Evolutionary conservation across 164 flowering plant species (phyloP).

Genomic region (Macadamia integrifolia): DNA sequence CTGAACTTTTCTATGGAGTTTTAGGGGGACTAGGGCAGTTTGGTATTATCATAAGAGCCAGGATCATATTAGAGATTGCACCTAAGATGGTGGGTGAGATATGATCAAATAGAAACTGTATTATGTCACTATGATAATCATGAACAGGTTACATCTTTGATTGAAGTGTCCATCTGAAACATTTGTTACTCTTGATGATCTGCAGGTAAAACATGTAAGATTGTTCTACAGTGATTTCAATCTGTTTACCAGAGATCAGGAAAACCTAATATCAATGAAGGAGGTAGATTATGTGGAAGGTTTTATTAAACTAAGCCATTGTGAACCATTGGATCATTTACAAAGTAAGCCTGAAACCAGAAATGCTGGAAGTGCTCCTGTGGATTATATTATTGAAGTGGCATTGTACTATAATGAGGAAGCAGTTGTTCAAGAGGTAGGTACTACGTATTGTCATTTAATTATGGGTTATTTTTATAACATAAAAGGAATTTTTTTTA

Average conservation of each 20-base stretch:
- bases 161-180: background rate
- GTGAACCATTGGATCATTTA: background rate
- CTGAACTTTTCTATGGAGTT: slow-evolving; percentile 13
- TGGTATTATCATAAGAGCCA: slow-evolving; percentile 17
- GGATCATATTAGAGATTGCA: slow-evolving; percentile 9
- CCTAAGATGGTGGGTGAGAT: slow-evolving; percentile 5
- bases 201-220: slow-evolving; percentile 14
- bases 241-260: slow-evolving; percentile 11
- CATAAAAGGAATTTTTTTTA: no score
- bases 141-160: background rate
- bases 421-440: background rate
- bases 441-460: background rate
- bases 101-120: background rate
- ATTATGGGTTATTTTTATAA: no score
- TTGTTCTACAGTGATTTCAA: slow-evolving; percentile 9
- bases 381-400: slow-evolving; percentile 6
- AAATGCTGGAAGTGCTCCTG: background rate
- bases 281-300: slow-evolving; percentile 15
- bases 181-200: background rate
- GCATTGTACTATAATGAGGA: slow-evolving; percentile 8
- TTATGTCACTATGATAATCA: no score
- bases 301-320: slow-evolving; percentile 1
- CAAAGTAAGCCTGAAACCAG: background rate
- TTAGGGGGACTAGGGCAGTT: slow-evolving; percentile 20
- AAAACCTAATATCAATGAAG: slow-evolving; percentile 12